These are phyloP conservation scores for Populus euphratica DNA, from an alignment of 345 rosid genomes.

Conservation along the genomic window DNA sequence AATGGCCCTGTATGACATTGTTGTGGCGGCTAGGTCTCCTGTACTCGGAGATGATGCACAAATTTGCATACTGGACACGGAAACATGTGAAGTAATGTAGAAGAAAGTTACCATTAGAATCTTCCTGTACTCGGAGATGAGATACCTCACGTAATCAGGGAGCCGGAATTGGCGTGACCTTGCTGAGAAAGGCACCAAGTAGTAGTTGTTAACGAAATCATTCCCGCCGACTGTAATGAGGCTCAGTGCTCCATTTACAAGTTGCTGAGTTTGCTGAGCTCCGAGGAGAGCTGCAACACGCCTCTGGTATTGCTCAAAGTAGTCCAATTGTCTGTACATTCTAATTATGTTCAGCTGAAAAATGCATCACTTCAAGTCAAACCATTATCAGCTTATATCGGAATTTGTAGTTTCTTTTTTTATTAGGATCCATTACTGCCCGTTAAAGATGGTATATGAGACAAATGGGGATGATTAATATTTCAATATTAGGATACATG, in stretches of 20 bases:
- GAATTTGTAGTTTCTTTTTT: too few relatives aligned
- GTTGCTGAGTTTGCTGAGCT: not conserved
- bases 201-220: constrained; percentile 33
- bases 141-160: constrained; percentile 19
- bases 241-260: constrained; percentile 14
- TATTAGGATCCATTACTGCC: too few relatives aligned
- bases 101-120: constrained; percentile 19
- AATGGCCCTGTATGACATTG: too few relatives aligned
- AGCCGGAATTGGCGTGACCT: constrained; percentile 26
- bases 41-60: too few relatives aligned
- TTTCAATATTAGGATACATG: too few relatives aligned
- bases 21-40: too few relatives aligned
- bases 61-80: too few relatives aligned
- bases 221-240: constrained; percentile 30
- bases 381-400: too few relatives aligned
- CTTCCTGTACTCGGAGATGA: constrained; percentile 30
- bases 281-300: constrained; percentile 19
- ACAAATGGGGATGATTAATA: too few relatives aligned
- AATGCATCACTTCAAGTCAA: not conserved
- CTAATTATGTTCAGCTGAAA: constrained; percentile 24
- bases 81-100: too few relatives aligned
- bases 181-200: constrained; percentile 24
- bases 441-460: too few relatives aligned
- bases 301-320: constrained; percentile 23
- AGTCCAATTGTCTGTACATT: constrained; percentile 18